Base-by-base conservation (phyloP, 2,329 filamentous ascomycete species). In the Stachybotrys chartarum region DNA sequence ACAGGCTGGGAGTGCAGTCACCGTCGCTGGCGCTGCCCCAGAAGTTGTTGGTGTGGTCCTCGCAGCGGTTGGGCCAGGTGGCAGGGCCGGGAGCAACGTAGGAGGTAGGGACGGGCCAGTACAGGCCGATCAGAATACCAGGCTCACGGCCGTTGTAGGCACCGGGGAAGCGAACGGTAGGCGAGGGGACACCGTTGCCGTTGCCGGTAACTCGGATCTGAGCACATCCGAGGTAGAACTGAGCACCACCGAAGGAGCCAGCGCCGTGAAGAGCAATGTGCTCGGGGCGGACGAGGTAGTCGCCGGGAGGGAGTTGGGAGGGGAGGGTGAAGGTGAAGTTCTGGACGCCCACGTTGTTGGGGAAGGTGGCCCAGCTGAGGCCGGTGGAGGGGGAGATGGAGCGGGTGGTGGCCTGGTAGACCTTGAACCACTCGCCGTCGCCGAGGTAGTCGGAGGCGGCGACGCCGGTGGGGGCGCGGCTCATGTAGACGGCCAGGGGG, bases 251-350 rank as follows among this genome's bases (percentile, higher is more conserved):
- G 42, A 62, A 61, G 44, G 42, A 57, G 17, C 59, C 56, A 7
- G 67, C 67, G 49, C 62, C 58, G 55, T 70, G 68, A 8, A 70
- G 66, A 7, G 61, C 68, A 44, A 70, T 64, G 50, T 70, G 63
- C 62, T 70, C 67, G 53, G 63, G 65, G 53, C 68, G 63, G 51
- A 64, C 53, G 35, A 64, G 61, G 54, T 64, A 64, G 53, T 64
- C 57, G 32, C 62, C 62, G n/a, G 60, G 47, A 39, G 57, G 53
- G 17, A 63, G 55, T 48, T 58, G 54, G n/a, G 54, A 30, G 30
- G 61, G 61, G 14, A 63, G 55, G 7, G 59, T 60, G 53, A 62
- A 59, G 51, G 57, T 58, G 55, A 62, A 64, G 63, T 64, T 67
- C 56, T 57, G 56, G 24, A 61, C 55, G 12, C 60, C 63, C 7